A percentile compares a stretch with the other conserved stretches of the same genome.
These are phyloP conservation scores for Neopestalotiopsis sp. DNA, from an alignment of 2,329 filamentous ascomycete species.

Conservation along the genomic window DNA sequence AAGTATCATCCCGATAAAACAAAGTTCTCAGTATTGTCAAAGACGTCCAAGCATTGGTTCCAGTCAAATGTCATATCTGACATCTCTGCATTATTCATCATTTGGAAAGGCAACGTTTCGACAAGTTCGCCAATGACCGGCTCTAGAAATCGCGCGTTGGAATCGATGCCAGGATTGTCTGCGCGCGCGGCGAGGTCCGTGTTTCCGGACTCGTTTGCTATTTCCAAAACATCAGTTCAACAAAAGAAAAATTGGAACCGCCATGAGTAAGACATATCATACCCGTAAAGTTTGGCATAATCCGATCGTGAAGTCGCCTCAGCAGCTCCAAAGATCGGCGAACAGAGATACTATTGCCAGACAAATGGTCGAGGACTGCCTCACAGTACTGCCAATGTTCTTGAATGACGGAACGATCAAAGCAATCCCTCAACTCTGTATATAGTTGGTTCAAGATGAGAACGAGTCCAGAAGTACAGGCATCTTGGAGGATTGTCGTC, in stretches of 20 bases:
- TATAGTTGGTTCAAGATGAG: background rate
- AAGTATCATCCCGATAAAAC: too few relatives aligned
- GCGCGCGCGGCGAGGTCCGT: background rate
- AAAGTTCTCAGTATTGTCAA: background rate
- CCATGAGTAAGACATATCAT: background rate
- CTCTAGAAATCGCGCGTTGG: background rate
- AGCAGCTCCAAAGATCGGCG: background rate
- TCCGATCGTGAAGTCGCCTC: background rate
- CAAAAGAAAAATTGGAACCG: background rate
- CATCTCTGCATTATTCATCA: background rate
- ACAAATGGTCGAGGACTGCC: background rate
- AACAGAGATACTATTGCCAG: background rate
- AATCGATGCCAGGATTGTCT: background rate
- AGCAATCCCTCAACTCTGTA: background rate
- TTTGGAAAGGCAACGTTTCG: background rate
- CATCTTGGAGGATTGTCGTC: background rate
- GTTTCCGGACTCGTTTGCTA: background rate
- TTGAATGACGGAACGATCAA: background rate
- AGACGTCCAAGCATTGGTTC: background rate
- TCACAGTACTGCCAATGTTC: slow-evolving; percentile 3
- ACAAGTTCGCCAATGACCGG: background rate
- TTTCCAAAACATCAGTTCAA: background rate
- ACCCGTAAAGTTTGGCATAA: background rate
- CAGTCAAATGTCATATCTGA: background rate
- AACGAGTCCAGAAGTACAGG: slow-evolving; percentile 4